Percentiles rank a stretch among this genome's conserved stretches.
Evolutionary conservation across 1,284 basidiomycete genomes (phyloP).

Genomic region (Phylloporus sp.): DNA sequence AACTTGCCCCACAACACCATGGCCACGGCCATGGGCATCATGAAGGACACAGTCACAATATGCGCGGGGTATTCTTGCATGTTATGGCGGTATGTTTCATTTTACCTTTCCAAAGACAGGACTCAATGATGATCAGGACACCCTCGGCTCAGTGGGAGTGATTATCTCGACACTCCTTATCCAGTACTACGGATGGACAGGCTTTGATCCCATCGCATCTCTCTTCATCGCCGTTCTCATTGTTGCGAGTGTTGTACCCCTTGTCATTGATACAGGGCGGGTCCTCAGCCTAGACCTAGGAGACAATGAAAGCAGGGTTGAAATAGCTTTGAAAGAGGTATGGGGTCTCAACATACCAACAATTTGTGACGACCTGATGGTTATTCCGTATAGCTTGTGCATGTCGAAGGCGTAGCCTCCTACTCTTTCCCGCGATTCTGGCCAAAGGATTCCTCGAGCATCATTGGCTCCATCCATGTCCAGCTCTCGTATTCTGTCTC

Average conservation of each 20-base stretch:
- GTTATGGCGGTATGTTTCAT: conserved; percentile 79
- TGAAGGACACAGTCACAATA: conserved; percentile 94
- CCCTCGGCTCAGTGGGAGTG: conserved; percentile 95
- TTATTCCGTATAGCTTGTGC: conserved; percentile 52
- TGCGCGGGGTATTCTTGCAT: conserved; percentile 98
- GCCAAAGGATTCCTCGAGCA: conserved; percentile 89
- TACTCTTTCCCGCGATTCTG: conserved; percentile 91
- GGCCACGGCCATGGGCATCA: conserved; percentile 51
- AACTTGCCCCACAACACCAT: conserved; percentile 53
- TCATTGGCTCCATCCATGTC: conserved; percentile 92
- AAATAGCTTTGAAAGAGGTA: conserved; percentile 82
- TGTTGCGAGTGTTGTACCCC: conserved; percentile 92
- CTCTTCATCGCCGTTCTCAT: conserved; percentile 97
- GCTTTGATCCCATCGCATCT: conserved; percentile 98
- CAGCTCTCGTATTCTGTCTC: conserved; percentile 63
- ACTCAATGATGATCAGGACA: conserved; percentile 63
- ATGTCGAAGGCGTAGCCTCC: conserved; percentile 81
- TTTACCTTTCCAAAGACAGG: conserved; percentile 16
- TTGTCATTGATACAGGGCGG: conserved; percentile 92
- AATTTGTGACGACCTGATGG: conserved; percentile 34
- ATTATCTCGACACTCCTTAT: conserved; percentile 97
- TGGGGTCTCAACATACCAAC: not conserved
- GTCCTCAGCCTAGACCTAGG: conserved; percentile 89
- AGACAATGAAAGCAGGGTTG: conserved; percentile 71
- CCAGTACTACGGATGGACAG: conserved; percentile 98